These are phyloP conservation scores for Lupinus albus DNA, from an alignment of 306 rosid species.

Conservation along the genomic window DNA sequence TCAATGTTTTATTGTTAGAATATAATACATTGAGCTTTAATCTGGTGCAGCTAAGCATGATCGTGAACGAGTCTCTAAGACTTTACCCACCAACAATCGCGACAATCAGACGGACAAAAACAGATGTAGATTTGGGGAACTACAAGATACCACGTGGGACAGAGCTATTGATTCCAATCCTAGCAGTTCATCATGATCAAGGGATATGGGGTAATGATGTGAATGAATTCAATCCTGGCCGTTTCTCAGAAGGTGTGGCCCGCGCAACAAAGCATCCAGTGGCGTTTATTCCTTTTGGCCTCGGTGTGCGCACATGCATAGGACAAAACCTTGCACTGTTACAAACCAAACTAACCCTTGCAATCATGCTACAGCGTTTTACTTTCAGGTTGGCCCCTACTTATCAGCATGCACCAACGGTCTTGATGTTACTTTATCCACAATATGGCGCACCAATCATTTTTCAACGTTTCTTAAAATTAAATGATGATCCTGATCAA, in stretches of 20 bases:
- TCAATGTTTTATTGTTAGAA: too few species aligned
- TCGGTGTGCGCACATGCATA: slow-evolving; percentile 81
- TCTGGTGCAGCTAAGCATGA: slow-evolving; percentile 76
- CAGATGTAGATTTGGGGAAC: slow-evolving; percentile 71
- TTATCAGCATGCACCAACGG: slow-evolving; percentile 95
- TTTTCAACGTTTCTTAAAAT: slow-evolving; percentile 48
- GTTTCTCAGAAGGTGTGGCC: slow-evolving; percentile 72
- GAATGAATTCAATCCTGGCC: slow-evolving; percentile 82
- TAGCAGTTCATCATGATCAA: slow-evolving; percentile 91
- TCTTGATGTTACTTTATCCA: slow-evolving; percentile 92
- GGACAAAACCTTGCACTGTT: slow-evolving; percentile 89
- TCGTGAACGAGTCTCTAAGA: slow-evolving; percentile 76
- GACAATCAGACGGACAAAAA: slow-evolving; percentile 70
- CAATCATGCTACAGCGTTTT: slow-evolving; percentile 87
- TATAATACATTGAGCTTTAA: slow-evolving; percentile 11
- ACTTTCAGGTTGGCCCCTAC: slow-evolving; percentile 76
- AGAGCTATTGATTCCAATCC: slow-evolving; percentile 79
- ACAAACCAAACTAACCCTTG: slow-evolving; percentile 70
- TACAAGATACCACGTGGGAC: slow-evolving; percentile 81
- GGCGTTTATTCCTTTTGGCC: slow-evolving; percentile 81
- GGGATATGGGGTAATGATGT: slow-evolving; percentile 81
- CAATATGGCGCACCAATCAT: slow-evolving; percentile 90
- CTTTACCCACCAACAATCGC: slow-evolving; percentile 89
- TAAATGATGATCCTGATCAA: slow-evolving; percentile 18
- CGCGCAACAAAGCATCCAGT: slow-evolving; percentile 73